phyloP scores from a whole-genome alignment of 345 rosid species.

The Capsella bursapastoris region DNA sequence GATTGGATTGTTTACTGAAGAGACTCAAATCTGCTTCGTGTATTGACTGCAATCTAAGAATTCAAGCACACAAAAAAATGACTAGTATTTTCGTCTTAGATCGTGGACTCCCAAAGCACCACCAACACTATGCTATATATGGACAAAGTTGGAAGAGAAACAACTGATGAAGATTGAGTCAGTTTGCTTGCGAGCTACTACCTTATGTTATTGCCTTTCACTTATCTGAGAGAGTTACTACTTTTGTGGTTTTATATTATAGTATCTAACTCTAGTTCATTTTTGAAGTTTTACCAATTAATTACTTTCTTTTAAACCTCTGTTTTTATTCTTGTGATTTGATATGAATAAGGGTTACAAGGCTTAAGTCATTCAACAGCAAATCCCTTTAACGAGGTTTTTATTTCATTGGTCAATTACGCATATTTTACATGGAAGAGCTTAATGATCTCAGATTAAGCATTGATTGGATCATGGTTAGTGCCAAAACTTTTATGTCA shows the following conservation, averaged over 20 bases:
- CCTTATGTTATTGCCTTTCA: background rate
- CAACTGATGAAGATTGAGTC: background rate
- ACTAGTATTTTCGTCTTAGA: too few species aligned
- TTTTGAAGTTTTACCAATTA: background rate
- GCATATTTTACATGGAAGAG: too few species aligned
- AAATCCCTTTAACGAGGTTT: too few species aligned
- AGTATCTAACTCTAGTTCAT: background rate
- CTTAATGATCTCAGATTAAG: too few species aligned
- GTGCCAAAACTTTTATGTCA: too few species aligned
- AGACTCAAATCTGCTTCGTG: background rate
- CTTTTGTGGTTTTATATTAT: background rate
- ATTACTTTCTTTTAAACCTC: too few species aligned
- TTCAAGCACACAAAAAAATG: background rate
- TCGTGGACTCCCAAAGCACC: background rate
- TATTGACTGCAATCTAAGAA: background rate
- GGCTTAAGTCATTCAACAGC: too few species aligned
- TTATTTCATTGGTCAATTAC: too few species aligned
- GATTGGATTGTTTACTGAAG: background rate
- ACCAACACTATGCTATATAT: background rate
- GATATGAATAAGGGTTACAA: too few species aligned
- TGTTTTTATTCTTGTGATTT: too few species aligned
- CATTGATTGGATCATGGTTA: too few species aligned
- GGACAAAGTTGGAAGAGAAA: slow-evolving; percentile 9
- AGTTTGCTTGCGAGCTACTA: background rate
- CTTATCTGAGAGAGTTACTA: background rate